phyloP scores from a whole-genome alignment of 257 asterid species.

The Euphrasia confusa region DNA sequence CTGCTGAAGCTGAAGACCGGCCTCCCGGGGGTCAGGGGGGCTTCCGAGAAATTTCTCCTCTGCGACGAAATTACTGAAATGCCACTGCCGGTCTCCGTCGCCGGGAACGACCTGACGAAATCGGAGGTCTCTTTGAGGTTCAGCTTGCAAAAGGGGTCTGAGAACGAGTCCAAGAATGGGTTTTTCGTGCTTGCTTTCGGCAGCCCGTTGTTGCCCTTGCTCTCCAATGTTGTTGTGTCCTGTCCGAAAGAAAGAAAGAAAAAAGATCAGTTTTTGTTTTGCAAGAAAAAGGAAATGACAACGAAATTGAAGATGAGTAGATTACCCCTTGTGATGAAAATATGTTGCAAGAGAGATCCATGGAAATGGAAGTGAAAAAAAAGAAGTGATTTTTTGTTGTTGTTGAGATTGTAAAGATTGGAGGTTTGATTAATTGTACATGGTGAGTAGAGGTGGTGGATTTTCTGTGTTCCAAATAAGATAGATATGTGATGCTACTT shows the following conservation, averaged over 20 bases:
- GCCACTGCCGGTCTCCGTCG: slow-evolving; percentile 26
- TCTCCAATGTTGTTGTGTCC: slow-evolving; percentile 52
- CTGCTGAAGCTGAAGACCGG: slow-evolving; percentile 87
- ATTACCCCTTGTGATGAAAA: slow-evolving; percentile 54
- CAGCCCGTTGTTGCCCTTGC: slow-evolving; percentile 26
- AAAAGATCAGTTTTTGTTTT: not conserved
- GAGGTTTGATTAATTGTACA: not conserved
- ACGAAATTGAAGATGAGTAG: not conserved
- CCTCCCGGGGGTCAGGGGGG: slow-evolving; percentile 95
- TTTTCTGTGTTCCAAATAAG: not conserved
- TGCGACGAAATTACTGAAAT: slow-evolving; percentile 40
- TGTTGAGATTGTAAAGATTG: not conserved
- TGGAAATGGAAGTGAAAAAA: slow-evolving; percentile 19
- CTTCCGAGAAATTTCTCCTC: slow-evolving; percentile 55
- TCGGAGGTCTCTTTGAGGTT: slow-evolving; percentile 81
- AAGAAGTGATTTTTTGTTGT: no score
- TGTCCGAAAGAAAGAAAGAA: not conserved
- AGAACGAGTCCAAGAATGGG: slow-evolving; percentile 52
- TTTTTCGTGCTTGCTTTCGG: slow-evolving; percentile 35
- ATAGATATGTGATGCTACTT: slow-evolving; percentile 18
- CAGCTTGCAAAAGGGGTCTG: slow-evolving; percentile 78
- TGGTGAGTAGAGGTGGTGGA: slow-evolving; percentile 19
- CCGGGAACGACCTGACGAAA: slow-evolving; percentile 73
- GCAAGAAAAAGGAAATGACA: no score
- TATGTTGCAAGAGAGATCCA: slow-evolving; percentile 54